Evolutionary conservation across 2,329 filamentous ascomycete species (phyloP), one percentile per base, ranked within the genome.

Genomic region (Fusarium sp.): DNA sequence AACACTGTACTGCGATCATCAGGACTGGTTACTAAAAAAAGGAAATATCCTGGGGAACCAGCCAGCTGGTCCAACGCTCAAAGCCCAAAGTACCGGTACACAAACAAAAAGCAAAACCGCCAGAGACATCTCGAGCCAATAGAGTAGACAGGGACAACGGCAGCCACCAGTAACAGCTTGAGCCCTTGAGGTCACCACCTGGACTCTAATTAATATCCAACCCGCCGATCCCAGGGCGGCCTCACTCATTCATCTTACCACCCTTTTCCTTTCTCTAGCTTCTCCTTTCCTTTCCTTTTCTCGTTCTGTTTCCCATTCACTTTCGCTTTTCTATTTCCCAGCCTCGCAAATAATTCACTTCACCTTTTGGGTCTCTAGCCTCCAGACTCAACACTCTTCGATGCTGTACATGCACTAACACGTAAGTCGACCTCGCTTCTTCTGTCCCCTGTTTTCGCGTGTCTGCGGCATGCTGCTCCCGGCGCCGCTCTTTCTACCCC

Each of bases 191-290:
- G 66, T 74, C 60, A 63, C 55, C 42, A 64, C 62, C 56, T 54
- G 56, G 45, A 12, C 33, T 39, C 36, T 69, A 62, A 52, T 63
- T 54, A 52, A 59, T 74, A 56, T 59, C 63, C 41, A 72, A 57
- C 54, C 60, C 39, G 70, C 55, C 52, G 73, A 72, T 72, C 58
- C 36, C 42, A 69, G 71, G 63, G 68, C 72, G 72, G 59, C 68
- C 72, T 74, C 72, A 75, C 67, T 62, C 66, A 45, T 63, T 57
- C 48, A 74, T 74, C 71, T 72, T 62, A 68, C 72, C 63, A 54
- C 44, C 55, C 55, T 51, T 66, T 68, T 44, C 31, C 28, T 44
- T 45, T 55, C 57, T 48, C 38, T 62, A 47, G 44, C 35, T 72
- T 58, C 44, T 59, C 52, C 31, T 61, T 42, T 39, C 45, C 31